Base-by-base conservation (phyloP, 2,329 filamentous ascomycete genomes). In the Colletotrichum lindemuthianum region DNA sequence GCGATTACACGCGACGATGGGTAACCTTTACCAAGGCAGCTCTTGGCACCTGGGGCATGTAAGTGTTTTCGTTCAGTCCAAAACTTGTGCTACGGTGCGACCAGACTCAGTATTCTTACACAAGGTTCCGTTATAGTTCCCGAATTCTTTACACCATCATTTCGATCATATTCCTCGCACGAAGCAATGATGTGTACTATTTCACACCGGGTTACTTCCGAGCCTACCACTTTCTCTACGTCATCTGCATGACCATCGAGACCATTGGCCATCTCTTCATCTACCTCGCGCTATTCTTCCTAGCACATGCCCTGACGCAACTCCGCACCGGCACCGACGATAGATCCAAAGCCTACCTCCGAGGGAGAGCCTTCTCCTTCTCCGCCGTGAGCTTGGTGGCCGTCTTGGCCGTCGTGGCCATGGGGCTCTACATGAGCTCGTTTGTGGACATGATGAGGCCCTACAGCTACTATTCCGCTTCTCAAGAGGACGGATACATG, bases 41-140 rank as follows among this genome's bases (percentile, higher is more conserved):
- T 1, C 64, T 76, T 10, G 56, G 63, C 1, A 50, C 70, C 0
- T 76, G 70, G 34, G 41, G 63, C 5, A 32, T 69, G 75, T 77
- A 51, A 50, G 73, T 51, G 8, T 6, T 9, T 3, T 44, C 11
- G 48, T 47, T 47, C 9, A 47, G 4, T n/a, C 32, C n/a, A 32
- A 11, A 48, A 3, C 45, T 32, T 10, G 9, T 33, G 24, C 24
- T 44, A 6, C 11, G 10, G n/a, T 8, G 2, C 8, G 16, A 15
- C n/a, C 41, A 44, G 16, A 44, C 41, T 15, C 8, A 48, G 8
- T 40, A 37, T 24, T 54, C 53, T 50, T n/a, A 50, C 6, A 37
- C 39, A n/a, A 57, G 7, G 12, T 40, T 12, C 7, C 32, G 13
- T 41, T 36, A 39, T 37, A 57, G 51, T 53, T 60, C 52, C 4